Evolutionary conservation across 305 asterid species (phyloP).

Genomic region (Solanum aculeatissimum): DNA sequence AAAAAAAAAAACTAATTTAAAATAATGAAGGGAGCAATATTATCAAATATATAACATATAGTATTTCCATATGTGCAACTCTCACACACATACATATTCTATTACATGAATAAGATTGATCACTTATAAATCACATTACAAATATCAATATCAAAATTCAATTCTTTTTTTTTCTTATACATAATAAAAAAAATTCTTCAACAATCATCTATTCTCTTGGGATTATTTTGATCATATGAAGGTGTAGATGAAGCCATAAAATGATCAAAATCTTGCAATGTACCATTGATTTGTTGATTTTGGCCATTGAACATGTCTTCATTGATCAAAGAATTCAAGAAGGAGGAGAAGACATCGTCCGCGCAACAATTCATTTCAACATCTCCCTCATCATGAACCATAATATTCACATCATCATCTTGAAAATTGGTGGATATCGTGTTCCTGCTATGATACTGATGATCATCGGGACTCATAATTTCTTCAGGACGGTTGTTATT

Average conservation of each 20-base stretch:
- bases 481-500: not conserved
- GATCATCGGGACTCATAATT: not conserved
- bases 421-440: not conserved
- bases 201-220: not conserved
- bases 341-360: slow-evolving; percentile 43
- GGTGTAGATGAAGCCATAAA: not conserved
- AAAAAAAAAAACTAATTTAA: not conserved
- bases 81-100: not conserved
- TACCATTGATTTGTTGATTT: not conserved
- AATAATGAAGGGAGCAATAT: not conserved
- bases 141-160: not conserved
- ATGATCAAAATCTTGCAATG: not conserved
- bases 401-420: not conserved
- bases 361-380: slow-evolving; percentile 7
- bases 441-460: not conserved
- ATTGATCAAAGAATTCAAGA: slow-evolving; percentile 55
- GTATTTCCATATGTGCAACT: not conserved
- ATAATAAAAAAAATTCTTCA: not conserved
- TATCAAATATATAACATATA: not conserved
- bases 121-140: not conserved
- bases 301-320: slow-evolving; percentile 36
- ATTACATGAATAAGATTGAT: not conserved
- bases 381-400: not conserved
- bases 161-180: not conserved
- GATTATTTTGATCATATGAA: not conserved